Percentiles rank a stretch among this genome's conserved stretches.
phyloP scores from a whole-genome alignment of 2,329 filamentous ascomycete genomes.

The Nothophaeocryptopus gaeumannii region DNA sequence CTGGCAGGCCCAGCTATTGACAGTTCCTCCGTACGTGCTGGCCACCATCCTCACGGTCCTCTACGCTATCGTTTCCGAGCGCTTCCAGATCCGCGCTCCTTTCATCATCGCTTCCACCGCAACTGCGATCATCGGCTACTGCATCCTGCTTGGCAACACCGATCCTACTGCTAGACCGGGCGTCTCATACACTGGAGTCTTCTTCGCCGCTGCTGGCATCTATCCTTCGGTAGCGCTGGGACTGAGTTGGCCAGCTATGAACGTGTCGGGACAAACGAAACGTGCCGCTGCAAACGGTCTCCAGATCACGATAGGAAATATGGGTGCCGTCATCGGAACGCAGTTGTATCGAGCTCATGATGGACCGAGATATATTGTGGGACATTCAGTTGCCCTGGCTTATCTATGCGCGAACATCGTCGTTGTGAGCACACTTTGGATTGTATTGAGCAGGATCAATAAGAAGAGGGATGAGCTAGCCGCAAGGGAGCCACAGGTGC shows the following conservation, averaged over 20 bases:
- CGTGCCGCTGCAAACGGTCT: conserved; percentile 66
- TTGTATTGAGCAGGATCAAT: conserved; percentile 59
- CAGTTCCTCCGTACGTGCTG: conserved; percentile 37
- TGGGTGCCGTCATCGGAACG: conserved; percentile 66
- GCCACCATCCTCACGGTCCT: conserved; percentile 56
- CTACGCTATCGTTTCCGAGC: conserved; percentile 61
- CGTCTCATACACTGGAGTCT: conserved; percentile 40
- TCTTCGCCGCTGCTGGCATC: conserved; percentile 55
- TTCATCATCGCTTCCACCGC: conserved; percentile 58
- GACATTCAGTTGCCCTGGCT: conserved; percentile 64
- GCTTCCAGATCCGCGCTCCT: conserved; percentile 54
- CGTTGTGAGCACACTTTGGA: conserved; percentile 54
- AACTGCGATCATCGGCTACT: conserved; percentile 39
- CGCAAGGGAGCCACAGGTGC: conserved; percentile 49
- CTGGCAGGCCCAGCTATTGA: conserved; percentile 39
- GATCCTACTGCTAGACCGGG: conserved; percentile 42
- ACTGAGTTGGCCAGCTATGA: conserved; percentile 69
- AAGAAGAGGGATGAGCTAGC: conserved; percentile 45
- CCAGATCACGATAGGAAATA: conserved; percentile 69
- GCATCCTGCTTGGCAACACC: conserved; percentile 37
- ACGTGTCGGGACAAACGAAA: conserved; percentile 66
- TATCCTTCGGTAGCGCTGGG: conserved; percentile 64
- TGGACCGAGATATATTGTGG: conserved; percentile 62
- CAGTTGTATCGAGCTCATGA: conserved; percentile 64
- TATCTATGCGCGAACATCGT: conserved; percentile 60